Base-by-base conservation (phyloP, 495 filamentous ascomycete genomes). In the Bombardia bombarda region DNA sequence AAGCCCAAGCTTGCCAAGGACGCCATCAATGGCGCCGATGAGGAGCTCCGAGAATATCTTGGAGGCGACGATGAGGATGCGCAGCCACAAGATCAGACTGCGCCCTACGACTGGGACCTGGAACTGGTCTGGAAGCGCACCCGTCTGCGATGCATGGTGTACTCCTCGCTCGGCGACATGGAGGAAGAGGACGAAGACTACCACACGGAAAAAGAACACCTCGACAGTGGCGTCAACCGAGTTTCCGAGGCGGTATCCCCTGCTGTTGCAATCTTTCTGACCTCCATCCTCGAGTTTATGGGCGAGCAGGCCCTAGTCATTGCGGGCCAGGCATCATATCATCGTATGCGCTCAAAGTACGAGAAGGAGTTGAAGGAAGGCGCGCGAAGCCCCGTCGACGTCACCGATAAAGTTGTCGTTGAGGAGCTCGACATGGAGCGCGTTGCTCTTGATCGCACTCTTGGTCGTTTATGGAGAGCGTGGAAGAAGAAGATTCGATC, bases 141-240 rank as follows among this genome's bases (percentile, higher is more conserved):
- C 1, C 82, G 93, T 38, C 65, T 99, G 42, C 79, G 92, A 41
- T 92, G 90, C 56, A 97, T 99, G 93, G 90, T 97, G 14, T 97
- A 97, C 59, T 97, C 87, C 6, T 88, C 89, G 9, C 67, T 99
- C 12, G 93, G 93, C 19, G 92, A 99, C 53, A 79, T 99, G 76
- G 93, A 99, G 61, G 90, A 95, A 65, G 87, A 96, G 52, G 93
- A 97, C 40, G 92, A 98, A 58, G 88, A 95, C 55, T 79, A 78
- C 49, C 86, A 81, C 50, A 84, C 88, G 52, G 73, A 82, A 35
- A 74, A 83, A 50, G 84, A 89, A 25, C 73, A 81, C 32, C 70
- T 85, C 4, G 71, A 77, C 9, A 72, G 77, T 28, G 68, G 50
- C 45, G 67, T 52, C 23, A 75, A 81, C 34, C 73, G 80, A 32